These are phyloP conservation scores for Coniochaeta sp. DNA, from an alignment of 2,329 filamentous ascomycete species.

Conservation along the genomic window DNA sequence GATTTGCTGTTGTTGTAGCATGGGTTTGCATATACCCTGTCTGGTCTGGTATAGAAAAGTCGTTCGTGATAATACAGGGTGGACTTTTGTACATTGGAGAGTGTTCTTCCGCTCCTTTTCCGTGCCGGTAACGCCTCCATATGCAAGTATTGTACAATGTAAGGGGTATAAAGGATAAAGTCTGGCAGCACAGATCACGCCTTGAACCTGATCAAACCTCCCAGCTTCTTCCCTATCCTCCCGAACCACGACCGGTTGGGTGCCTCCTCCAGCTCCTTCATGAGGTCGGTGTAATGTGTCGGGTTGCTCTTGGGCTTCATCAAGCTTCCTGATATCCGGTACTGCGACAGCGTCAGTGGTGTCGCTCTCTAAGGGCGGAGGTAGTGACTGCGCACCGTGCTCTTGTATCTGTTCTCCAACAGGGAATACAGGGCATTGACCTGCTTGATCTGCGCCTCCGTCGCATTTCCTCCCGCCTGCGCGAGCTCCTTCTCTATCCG, in stretches of 20 bases:
- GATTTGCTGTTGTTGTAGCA: background rate
- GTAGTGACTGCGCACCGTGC: slow-evolving; percentile 38
- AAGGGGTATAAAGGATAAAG: background rate
- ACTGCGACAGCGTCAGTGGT: slow-evolving; percentile 23
- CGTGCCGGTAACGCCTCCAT: slow-evolving; percentile 6
- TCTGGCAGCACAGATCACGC: background rate
- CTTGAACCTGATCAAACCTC: slow-evolving; percentile 50
- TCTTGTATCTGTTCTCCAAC: slow-evolving; percentile 51
- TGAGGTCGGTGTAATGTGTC: slow-evolving; percentile 54
- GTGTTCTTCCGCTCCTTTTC: no score
- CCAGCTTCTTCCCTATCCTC: slow-evolving; percentile 44
- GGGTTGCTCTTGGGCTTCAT: slow-evolving; percentile 56
- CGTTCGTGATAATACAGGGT: background rate
- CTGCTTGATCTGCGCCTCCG: slow-evolving; percentile 43
- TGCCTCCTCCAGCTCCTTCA: slow-evolving; percentile 56
- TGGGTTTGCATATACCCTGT: slow-evolving; percentile 4
- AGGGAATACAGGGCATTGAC: slow-evolving; percentile 54
- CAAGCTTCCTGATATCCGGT: slow-evolving; percentile 41
- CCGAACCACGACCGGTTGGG: slow-evolving; percentile 49
- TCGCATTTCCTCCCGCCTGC: slow-evolving; percentile 23
- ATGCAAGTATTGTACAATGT: slow-evolving; percentile 7
- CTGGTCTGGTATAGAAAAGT: slow-evolving; percentile 9
- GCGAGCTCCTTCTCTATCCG: slow-evolving; percentile 31
- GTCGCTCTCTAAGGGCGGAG: no score
- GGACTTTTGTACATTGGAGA: slow-evolving; percentile 4